Evolutionary conservation across 768 basidiomycete species (phyloP), one percentile per base, ranked within the genome.

Genomic region (Nidularia pulvinata): DNA sequence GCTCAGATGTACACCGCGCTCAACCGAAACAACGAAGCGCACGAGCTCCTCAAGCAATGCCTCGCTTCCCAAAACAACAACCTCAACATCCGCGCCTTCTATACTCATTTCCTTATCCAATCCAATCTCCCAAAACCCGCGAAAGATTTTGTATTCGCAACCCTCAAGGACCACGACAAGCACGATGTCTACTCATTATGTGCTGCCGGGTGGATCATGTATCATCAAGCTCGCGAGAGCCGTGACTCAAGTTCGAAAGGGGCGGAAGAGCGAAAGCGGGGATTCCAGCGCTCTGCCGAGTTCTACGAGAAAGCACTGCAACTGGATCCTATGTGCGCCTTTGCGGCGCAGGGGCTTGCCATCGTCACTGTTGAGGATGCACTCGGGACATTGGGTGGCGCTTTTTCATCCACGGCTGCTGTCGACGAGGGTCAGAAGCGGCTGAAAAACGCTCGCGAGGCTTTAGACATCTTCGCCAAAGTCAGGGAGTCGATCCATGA

Each of bases 321-420:
- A 47, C 61, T 93, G 5, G 94, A 98, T 64, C 86, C 92, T 0
- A 73, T 81, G 30, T 97, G 94, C 68, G 93, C 93, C 1, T 85
- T 94, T 55, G 97, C 95, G 3, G 97, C 96, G 5, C 94, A 97
- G 65, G 96, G 96, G 2, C 77, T 99, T 6, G 97, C 95, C 1
- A 98, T 98, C 57, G 85, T 91, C 4, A 86, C 93, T 2, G 96
- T 95, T 0, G 97, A 99, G 65, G 94, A 96, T 67, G 88, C 89
- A 0, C 71, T 98, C 7, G 91, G 91, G 2, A 78, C 80, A 10
- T 64, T 87, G 51, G 81, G 81, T 10, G 86, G 86, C 33, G 75
- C 75, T 4, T 60, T 80, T 3, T 71, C 77, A 4, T 68, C 75
- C 4, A 71, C 75, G 5, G 72, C 78, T 3, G 72, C 73, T 1